Evolutionary conservation across 2,329 filamentous ascomycete genomes (phyloP).

Genomic region (Aspergillus pseudoterreus): DNA sequence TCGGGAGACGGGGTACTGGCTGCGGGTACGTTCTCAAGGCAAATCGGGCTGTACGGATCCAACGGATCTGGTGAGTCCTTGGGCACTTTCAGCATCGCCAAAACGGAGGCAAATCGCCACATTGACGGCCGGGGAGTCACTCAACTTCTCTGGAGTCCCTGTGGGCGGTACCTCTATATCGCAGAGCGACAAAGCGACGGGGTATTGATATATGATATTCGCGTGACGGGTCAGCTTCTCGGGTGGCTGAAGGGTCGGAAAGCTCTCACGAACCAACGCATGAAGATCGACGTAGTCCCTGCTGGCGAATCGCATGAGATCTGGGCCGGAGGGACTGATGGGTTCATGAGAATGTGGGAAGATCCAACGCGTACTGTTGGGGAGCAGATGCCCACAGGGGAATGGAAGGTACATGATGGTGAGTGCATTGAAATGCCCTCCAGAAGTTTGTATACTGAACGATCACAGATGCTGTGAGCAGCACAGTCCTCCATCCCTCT

Average conservation of each 20-base stretch:
- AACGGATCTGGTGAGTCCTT: slow-evolving; percentile 48
- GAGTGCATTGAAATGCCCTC: slow-evolving; percentile 9
- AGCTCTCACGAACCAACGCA: slow-evolving; percentile 51
- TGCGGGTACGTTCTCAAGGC: slow-evolving; percentile 55
- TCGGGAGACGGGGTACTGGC: slow-evolving; percentile 49
- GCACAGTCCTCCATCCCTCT: slow-evolving; percentile 44
- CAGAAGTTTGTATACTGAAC: slow-evolving; percentile 11
- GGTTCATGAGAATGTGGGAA: slow-evolving; percentile 50
- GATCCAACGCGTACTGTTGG: slow-evolving; percentile 42
- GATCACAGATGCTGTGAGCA: slow-evolving; percentile 42
- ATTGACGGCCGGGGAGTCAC: slow-evolving; percentile 53
- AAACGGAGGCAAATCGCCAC: slow-evolving; percentile 33
- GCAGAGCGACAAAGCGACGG: slow-evolving; percentile 55
- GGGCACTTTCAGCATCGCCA: slow-evolving; percentile 49
- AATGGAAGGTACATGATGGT: slow-evolving; percentile 46
- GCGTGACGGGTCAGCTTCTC: slow-evolving; percentile 50
- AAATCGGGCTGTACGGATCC: slow-evolving; percentile 54
- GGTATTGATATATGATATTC: slow-evolving; percentile 57
- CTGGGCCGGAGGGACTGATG: slow-evolving; percentile 59
- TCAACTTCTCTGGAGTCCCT: slow-evolving; percentile 55
- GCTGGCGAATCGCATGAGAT: slow-evolving; percentile 47
- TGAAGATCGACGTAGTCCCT: slow-evolving; percentile 52
- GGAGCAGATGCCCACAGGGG: slow-evolving; percentile 39
- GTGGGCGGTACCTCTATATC: slow-evolving; percentile 56
- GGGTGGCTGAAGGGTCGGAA: slow-evolving; percentile 47